A percentile compares a stretch with the other conserved stretches of the same genome.
Conservation (phyloP, 2,329 filamentous ascomycete genomes). For the Elsinoe fawcettii region DNA sequence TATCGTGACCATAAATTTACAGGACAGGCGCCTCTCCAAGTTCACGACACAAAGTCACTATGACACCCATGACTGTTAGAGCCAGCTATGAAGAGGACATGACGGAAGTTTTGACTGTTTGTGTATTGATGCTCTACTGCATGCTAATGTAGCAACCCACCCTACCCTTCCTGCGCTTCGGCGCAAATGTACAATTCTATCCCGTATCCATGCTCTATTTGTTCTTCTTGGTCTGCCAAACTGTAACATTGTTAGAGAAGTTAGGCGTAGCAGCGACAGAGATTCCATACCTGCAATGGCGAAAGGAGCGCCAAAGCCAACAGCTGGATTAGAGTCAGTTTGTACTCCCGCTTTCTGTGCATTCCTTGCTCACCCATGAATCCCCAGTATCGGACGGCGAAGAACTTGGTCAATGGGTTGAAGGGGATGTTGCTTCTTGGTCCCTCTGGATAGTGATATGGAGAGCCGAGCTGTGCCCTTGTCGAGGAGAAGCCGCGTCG, state of each 20-base stretch:
- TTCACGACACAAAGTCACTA: too few species aligned
- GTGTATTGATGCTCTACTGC: conserved; percentile 18
- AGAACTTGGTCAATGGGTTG: conserved; percentile 86
- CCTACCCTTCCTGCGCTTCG: conserved; percentile 13
- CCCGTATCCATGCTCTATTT: conserved; percentile 25
- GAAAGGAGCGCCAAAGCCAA: conserved; percentile 54
- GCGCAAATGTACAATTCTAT: not conserved
- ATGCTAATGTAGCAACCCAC: conserved; percentile 17
- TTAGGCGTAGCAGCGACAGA: not conserved
- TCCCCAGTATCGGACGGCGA: conserved; percentile 72
- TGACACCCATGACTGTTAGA: too few species aligned
- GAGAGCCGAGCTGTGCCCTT: conserved; percentile 73
- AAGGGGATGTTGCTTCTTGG: conserved; percentile 93
- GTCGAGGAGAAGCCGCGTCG: conserved; percentile 93
- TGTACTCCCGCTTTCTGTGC: not conserved
- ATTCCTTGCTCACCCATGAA: conserved; percentile 57
- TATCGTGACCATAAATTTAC: not conserved
- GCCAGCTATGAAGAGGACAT: not conserved
- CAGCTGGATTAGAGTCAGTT: conserved; percentile 41
- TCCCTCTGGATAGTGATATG: conserved; percentile 98
- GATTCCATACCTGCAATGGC: conserved; percentile 53
- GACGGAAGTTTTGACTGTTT: conserved; percentile 16
- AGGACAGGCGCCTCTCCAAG: not conserved
- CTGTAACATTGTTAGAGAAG: conserved; percentile 35
- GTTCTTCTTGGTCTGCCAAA: conserved; percentile 63